Evolutionary conservation across 257 asterid species (phyloP).

Genomic region (Solanum chilense): DNA sequence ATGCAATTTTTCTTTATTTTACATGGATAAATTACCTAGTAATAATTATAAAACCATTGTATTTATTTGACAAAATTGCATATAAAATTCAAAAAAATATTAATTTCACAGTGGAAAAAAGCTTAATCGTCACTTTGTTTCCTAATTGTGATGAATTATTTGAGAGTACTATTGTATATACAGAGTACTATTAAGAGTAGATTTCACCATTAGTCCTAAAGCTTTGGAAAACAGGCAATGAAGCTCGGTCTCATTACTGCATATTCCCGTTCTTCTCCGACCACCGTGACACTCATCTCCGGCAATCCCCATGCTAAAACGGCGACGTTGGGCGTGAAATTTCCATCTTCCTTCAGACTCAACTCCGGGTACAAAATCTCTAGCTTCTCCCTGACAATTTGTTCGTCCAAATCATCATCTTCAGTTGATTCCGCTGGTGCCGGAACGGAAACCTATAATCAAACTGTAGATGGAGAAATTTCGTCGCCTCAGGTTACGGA

Average conservation of each 20-base stretch:
- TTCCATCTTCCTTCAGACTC: not conserved
- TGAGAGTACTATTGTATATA: not conserved
- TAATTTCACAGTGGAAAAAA: not conserved
- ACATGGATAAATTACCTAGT: too few species aligned
- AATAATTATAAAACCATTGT: not conserved
- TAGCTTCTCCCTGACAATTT: not conserved
- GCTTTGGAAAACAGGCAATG: not conserved
- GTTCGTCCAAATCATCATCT: slow-evolving; percentile 2
- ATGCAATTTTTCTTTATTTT: too few species aligned
- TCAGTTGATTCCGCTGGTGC: not conserved
- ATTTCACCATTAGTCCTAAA: not conserved
- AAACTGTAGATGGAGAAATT: slow-evolving; percentile 7
- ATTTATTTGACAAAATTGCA: not conserved
- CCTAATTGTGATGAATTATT: not conserved
- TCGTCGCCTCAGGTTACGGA: slow-evolving; percentile 13
- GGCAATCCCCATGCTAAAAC: not conserved
- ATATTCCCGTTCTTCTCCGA: slow-evolving; percentile 2
- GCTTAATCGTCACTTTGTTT: not conserved
- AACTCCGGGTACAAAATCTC: not conserved
- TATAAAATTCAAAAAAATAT: not conserved
- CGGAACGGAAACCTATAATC: slow-evolving; percentile 5
- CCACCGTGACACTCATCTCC: not conserved
- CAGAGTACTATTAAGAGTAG: not conserved
- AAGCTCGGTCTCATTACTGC: not conserved
- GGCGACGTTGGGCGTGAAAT: not conserved